A percentile compares a stretch with the other conserved stretches of the same genome.
These are phyloP conservation scores for Pseudocercospora crystallina DNA, from an alignment of 2,329 filamentous ascomycete genomes.

Conservation along the genomic window DNA sequence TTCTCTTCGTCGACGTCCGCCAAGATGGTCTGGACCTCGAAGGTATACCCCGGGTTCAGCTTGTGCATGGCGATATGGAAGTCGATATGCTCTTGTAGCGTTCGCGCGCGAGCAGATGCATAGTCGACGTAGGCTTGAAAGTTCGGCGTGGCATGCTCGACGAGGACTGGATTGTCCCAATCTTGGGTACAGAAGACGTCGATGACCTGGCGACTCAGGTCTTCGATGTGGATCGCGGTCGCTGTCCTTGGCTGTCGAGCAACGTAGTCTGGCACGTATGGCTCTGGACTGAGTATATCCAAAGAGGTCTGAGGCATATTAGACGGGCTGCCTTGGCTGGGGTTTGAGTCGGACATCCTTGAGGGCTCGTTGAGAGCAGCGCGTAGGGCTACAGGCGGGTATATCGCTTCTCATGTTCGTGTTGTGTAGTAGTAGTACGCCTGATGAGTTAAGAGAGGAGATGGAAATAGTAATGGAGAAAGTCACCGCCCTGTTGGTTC, in stretches of 20 bases:
- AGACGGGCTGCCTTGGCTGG: too few species aligned
- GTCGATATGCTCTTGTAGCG: conserved; percentile 9
- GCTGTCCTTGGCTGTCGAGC: neutral
- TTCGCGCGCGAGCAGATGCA: neutral
- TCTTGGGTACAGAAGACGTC: conserved; percentile 12
- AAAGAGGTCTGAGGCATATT: neutral
- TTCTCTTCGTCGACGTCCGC: conserved; percentile 12
- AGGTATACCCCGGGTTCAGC: conserved; percentile 5
- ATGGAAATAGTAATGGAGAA: too few species aligned
- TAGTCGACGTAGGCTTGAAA: conserved; percentile 12
- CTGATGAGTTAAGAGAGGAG: too few species aligned
- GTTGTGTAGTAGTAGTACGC: too few species aligned
- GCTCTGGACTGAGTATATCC: neutral
- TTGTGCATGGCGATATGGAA: conserved; percentile 12
- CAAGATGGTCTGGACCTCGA: conserved; percentile 11
- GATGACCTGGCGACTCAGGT: conserved; percentile 1
- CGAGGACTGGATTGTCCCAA: conserved; percentile 6
- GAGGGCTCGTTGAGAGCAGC: too few species aligned
- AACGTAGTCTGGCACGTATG: neutral
- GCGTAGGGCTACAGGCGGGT: too few species aligned
- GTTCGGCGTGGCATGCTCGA: conserved; percentile 1
- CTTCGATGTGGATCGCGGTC: neutral
- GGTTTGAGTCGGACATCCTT: too few species aligned
- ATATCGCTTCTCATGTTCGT: too few species aligned
- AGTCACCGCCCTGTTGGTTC: too few species aligned